A percentile compares a stretch with the other conserved stretches of the same genome.
Evolutionary conservation across 805 yeast species (phyloP).

Genomic region (Ogataea salicorniae): DNA sequence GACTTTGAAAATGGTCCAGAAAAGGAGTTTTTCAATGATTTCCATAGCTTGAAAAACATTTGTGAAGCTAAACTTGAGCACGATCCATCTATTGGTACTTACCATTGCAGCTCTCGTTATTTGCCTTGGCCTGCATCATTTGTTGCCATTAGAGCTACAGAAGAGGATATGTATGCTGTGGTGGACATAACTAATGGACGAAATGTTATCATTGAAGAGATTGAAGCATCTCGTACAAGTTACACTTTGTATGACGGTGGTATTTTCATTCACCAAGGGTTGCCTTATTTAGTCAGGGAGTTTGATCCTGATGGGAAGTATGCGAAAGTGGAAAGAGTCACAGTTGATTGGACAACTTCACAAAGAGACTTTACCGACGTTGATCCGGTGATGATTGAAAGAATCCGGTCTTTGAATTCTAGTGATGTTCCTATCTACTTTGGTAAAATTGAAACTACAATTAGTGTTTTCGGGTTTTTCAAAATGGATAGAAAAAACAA

Average conservation of each 20-base stretch:
- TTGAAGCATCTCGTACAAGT: constrained; percentile 83
- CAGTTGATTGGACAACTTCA: constrained; percentile 89
- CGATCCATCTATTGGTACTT: constrained; percentile 39
- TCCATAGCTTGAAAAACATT: constrained; percentile 18
- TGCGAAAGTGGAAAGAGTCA: constrained; percentile 83
- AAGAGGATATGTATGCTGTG: constrained; percentile 78
- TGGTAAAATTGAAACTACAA: constrained; percentile 70
- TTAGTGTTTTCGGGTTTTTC: constrained; percentile 87
- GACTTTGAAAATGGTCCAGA: constrained; percentile 41
- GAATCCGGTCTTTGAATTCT: constrained; percentile 51
- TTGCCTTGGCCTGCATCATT: constrained; percentile 77
- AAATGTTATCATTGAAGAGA: constrained; percentile 76
- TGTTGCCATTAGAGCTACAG: constrained; percentile 79
- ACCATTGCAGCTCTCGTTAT: constrained; percentile 52
- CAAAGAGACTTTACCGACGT: constrained; percentile 93
- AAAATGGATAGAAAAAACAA: constrained; percentile 71
- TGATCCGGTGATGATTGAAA: constrained; percentile 74
- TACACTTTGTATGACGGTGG: constrained; percentile 92
- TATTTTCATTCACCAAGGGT: constrained; percentile 89
- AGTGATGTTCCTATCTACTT: constrained; percentile 57
- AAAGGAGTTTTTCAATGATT: constrained; percentile 48
- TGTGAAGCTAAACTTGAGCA: constrained; percentile 35
- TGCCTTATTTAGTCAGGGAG: constrained; percentile 79
- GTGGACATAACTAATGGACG: constrained; percentile 80
- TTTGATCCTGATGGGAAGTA: constrained; percentile 71